Evolutionary conservation across 1,284 basidiomycete genomes (phyloP), one percentile per base, ranked within the genome.

Genomic region (Cutaneotrichosporon sp.): DNA sequence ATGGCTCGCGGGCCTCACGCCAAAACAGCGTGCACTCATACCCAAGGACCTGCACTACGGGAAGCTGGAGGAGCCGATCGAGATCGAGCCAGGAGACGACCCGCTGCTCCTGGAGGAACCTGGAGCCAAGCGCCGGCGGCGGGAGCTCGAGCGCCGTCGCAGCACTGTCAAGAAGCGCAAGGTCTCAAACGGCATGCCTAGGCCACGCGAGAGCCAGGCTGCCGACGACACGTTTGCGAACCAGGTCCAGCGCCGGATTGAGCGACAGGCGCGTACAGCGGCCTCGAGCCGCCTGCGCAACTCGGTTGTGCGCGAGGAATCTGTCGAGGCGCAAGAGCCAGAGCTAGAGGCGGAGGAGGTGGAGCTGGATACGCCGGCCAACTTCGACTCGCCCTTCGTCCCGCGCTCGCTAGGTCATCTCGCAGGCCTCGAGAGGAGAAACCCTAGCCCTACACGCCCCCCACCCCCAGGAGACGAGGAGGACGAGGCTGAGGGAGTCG

Each of bases 71-170:
- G 34, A 9, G 18, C 53, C 57, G 22, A 24, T 63, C 14, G 11
- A 51, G 31, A n/a, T 43, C 25, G 46, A 49, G n/a, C 57, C 56
- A 5, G 62, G 62, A 9, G 54, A 51, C 16, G 62, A 63, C 24
- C 47, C 46, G 22, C 47, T 63, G 1, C 58, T 45, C 11, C 43
- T 63, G 18, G 16, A 47, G 18, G 24, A 27, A 13, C 45, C 45
- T 25, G 45, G 24, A 22, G 45, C 45, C 22, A 47, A 47, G 45
- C 45, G 45, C 3, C 16, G 18, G 38, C 4, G 18, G 38, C 18
- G n/a, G 18, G 38, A 42, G 18, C 38, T 42, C 38, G 38, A 42
- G 18, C 38, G 38, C 38, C 38, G 38, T 3, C 38, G 38, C 18
- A 42, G 38, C 38, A n/a, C 18, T 16, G 18, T 42, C 18, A 42